Base-by-base conservation (phyloP, 2,329 filamentous ascomycete genomes). In the Ascochyta koolunga region DNA sequence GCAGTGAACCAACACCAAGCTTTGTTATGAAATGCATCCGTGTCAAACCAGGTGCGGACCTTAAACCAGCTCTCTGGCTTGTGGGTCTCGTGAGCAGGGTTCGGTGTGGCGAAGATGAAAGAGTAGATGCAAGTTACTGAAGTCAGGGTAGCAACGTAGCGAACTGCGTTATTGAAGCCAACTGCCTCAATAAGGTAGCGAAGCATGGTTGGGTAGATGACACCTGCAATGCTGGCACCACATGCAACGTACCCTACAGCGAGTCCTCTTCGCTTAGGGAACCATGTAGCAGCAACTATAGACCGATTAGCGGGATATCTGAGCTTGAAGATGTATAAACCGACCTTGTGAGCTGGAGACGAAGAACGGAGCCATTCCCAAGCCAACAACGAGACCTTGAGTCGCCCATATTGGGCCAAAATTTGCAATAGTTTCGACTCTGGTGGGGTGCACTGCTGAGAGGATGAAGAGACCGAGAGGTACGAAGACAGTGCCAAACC, bases 331-430 rank as follows among this genome's bases (percentile, higher is more conserved):
- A 18, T 21, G 18, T 3, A 5, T 11, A 13, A 24, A 66, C 75
- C 52, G 73, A 80, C 78, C 73, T 69, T 81, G 79, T 21, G 79
- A 81, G 56, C 79, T 80, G 21, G 76, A 76, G 4, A 82, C 80
- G 58, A 82, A 82, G 66, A 80, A 81, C 58, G 79, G 81, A n/a
- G 78, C 74, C 79, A 82, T 82, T 9, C 80, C 80, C 9, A 81
- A 53, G 5, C 79, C 78, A 22, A 74, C 73, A 32, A 81, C 64
- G 33, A 82, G 62, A 4, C 79, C 80, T 62, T 82, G 79, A 4
- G 77, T 78, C 10, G 77, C 64, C 78, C 78, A 79, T 21, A 80
- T 79, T 6, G 75, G 60, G 25, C 59, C 69, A 60, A 78, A 80
- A 47, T 71, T 77, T 37, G 72, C 78, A 19, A 74, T 44, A 4